These are phyloP conservation scores for Nectriaceae sp. DNA, from an alignment of 2,329 filamentous ascomycete genomes.

Conservation along the genomic window DNA sequence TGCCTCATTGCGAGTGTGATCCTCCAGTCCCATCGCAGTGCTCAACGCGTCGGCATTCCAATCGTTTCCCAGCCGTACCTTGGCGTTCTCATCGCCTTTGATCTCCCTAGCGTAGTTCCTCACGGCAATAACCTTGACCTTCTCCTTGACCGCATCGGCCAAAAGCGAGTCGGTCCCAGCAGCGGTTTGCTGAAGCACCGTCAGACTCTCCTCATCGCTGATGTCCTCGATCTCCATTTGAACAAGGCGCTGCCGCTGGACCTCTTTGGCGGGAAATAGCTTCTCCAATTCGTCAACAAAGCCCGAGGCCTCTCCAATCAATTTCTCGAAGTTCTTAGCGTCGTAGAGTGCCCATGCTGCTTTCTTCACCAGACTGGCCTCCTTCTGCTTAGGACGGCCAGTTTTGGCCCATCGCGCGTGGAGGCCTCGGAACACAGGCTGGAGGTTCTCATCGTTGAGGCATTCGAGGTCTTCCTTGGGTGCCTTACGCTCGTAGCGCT, in stretches of 20 bases:
- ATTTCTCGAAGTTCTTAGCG: slow-evolving; percentile 15
- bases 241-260: slow-evolving; percentile 13
- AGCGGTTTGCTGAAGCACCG: slow-evolving; percentile 13
- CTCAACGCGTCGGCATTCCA: slow-evolving; percentile 1
- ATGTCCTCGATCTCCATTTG: slow-evolving; percentile 25
- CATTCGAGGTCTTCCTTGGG: slow-evolving; percentile 3
- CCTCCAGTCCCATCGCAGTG: background rate
- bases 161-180: slow-evolving; percentile 5
- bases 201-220: slow-evolving; percentile 21
- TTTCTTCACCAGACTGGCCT: slow-evolving; percentile 4
- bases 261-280: slow-evolving; percentile 18
- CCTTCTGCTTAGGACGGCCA: background rate
- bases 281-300: slow-evolving; percentile 30
- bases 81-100: slow-evolving; percentile 1
- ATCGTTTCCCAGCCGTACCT: slow-evolving; percentile 8
- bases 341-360: slow-evolving; percentile 11
- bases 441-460: background rate
- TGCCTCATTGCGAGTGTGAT: background rate
- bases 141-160: slow-evolving; percentile 8
- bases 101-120: slow-evolving; percentile 7
- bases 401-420: background rate
- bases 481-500: slow-evolving; percentile 20
- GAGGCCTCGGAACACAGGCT: background rate
- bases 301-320: slow-evolving; percentile 23
- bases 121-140: slow-evolving; percentile 1